phyloP scores from a whole-genome alignment of 148 eudicot species.

The Pharnaceum exiguum region DNA sequence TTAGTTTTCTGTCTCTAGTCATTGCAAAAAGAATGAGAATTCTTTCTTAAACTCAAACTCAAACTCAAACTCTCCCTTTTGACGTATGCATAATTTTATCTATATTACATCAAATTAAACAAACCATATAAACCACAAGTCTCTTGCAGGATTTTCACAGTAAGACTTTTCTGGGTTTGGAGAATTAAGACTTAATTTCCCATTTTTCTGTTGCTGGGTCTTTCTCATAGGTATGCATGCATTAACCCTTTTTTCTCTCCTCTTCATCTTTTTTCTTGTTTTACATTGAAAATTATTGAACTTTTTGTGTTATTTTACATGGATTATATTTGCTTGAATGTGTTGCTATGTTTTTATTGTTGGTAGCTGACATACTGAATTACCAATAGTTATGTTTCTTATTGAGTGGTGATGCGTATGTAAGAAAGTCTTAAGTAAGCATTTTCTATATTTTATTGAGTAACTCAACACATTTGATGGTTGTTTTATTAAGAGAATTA shows the following conservation, averaged over 20 bases:
- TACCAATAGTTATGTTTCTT: no score
- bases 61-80: background rate
- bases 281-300: background rate
- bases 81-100: background rate
- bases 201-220: conserved; percentile 13
- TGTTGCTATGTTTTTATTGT: background rate
- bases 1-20: background rate
- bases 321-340: background rate
- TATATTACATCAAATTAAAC: background rate
- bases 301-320: background rate
- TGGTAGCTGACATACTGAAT: background rate
- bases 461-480: no score
- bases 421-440: no score
- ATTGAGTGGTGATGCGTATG: background rate
- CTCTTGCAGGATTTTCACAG: background rate
- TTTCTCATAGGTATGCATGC: conserved; percentile 14
- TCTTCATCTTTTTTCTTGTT: background rate
- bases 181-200: background rate
- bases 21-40: background rate
- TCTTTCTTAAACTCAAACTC: background rate
- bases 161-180: background rate
- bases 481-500: no score
- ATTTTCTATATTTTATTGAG: no score
- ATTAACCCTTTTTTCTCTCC: background rate
- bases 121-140: background rate